Conservation (phyloP, 495 filamentous ascomycete species). For the Clavariopsis aquatica region DNA sequence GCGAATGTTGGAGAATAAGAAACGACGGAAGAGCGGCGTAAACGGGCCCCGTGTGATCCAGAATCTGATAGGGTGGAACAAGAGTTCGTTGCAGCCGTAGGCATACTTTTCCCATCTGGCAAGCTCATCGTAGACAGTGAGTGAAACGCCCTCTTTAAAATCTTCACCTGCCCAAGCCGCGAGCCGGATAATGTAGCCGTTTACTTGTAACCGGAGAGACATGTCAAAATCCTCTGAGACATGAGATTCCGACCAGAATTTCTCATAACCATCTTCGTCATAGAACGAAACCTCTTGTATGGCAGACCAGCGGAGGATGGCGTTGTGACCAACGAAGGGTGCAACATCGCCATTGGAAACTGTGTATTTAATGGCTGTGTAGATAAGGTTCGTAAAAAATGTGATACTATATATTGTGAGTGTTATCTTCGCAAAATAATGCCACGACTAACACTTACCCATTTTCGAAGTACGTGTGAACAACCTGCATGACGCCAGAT, state of each 20-base stretch:
- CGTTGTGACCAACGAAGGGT: constrained; percentile 69
- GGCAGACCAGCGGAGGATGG: constrained; percentile 75
- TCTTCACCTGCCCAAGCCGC: constrained; percentile 73
- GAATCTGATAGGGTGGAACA: constrained; percentile 71
- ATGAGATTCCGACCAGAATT: constrained; percentile 81
- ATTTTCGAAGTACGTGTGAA: constrained; percentile 49
- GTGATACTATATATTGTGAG: constrained; percentile 53
- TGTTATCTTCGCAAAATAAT: neutral
- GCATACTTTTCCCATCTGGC: constrained; percentile 86
- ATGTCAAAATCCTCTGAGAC: constrained; percentile 87
- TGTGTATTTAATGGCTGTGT: constrained; percentile 75
- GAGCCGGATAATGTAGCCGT: constrained; percentile 72
- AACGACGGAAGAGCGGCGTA: constrained; percentile 71
- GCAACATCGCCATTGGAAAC: constrained; percentile 81
- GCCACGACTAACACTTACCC: constrained; percentile 30
- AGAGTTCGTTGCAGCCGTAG: constrained; percentile 77
- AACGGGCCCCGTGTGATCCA: constrained; percentile 65
- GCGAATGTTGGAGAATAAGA: constrained; percentile 71
- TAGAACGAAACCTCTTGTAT: constrained; percentile 70
- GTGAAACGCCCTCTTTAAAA: constrained; percentile 81
- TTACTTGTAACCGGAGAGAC: constrained; percentile 73
- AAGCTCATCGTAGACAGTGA: constrained; percentile 81
- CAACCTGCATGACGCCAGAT: constrained; percentile 53
- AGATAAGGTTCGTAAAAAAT: constrained; percentile 85
- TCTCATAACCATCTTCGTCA: constrained; percentile 66